Conservation (phyloP, 139 green algal genomes). For the Volvox reticuliferus region DNA sequence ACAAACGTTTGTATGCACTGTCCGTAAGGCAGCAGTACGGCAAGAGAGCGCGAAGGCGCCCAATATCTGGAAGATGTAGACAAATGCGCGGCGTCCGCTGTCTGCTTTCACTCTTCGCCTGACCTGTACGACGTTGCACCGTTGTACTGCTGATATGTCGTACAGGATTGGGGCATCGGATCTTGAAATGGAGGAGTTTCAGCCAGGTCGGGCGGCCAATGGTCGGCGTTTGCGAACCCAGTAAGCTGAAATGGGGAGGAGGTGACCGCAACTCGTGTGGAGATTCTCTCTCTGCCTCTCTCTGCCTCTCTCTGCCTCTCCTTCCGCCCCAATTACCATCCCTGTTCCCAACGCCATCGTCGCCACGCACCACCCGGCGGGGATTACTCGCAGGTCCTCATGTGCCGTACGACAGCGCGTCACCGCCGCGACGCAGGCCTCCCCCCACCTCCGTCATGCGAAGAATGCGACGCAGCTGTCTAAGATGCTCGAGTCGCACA, state of each 20-base stretch:
- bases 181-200: slow-evolving; percentile 9
- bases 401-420: not conserved
- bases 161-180: slow-evolving; percentile 2
- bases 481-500: not conserved
- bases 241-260: not conserved
- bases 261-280: no score
- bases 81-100: no score
- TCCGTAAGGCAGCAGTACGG: no score
- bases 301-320: not conserved
- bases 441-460: slow-evolving; percentile 1
- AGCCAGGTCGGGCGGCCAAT: not conserved
- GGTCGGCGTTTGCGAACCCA: not conserved
- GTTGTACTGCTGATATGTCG: no score
- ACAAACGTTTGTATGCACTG: no score
- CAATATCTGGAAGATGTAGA: no score
- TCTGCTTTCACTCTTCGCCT: no score
- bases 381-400: not conserved
- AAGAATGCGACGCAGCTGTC: not conserved
- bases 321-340: not conserved
- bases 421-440: not conserved
- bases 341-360: not conserved
- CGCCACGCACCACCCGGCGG: not conserved
- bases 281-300: not conserved
- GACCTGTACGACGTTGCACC: no score
- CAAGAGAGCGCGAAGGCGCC: no score